Conservation (phyloP, 73 alveolate genomes). For the Tetrahymena elliotti region DNA sequence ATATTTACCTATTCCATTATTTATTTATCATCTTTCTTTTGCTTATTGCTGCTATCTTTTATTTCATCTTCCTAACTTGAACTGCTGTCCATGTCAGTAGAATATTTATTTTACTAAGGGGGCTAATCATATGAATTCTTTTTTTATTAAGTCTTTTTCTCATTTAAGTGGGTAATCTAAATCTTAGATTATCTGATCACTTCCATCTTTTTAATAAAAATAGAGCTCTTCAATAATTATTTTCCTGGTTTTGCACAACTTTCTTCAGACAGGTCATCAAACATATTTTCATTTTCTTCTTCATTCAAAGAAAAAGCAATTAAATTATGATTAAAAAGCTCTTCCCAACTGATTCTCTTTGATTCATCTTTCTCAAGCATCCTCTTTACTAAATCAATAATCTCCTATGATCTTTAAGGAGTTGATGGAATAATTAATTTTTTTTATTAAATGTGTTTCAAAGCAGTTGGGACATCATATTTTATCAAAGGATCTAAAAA, state of each 20-base stretch:
- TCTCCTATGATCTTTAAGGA: conserved; percentile 8
- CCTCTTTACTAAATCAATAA: neutral
- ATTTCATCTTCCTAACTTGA: neutral
- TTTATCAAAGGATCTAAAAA: conserved; percentile 18
- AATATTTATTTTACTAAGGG: neutral
- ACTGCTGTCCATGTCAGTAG: conserved; percentile 2
- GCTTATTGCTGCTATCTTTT: conserved; percentile 2
- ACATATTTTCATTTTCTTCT: neutral
- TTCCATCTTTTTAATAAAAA: conserved; percentile 24
- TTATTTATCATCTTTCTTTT: neutral
- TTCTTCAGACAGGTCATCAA: neutral
- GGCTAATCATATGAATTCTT: neutral
- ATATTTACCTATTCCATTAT: neutral
- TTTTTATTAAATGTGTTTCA: conserved; percentile 11
- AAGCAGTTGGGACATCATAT: conserved; percentile 33
- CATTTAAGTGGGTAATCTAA: conserved; percentile 4
- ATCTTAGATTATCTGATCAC: conserved; percentile 7
- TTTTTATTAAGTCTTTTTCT: neutral
- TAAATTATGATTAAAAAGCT: neutral
- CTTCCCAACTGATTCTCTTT: conserved; percentile 37
- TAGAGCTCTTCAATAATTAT: conserved; percentile 6
- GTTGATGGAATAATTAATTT: neutral
- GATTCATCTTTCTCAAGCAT: conserved; percentile 20
- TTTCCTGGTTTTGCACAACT: neutral
- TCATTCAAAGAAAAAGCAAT: neutral